Conservation (phyloP, 1,139 yeast genomes). For the Groenewaldozyma sp. region DNA sequence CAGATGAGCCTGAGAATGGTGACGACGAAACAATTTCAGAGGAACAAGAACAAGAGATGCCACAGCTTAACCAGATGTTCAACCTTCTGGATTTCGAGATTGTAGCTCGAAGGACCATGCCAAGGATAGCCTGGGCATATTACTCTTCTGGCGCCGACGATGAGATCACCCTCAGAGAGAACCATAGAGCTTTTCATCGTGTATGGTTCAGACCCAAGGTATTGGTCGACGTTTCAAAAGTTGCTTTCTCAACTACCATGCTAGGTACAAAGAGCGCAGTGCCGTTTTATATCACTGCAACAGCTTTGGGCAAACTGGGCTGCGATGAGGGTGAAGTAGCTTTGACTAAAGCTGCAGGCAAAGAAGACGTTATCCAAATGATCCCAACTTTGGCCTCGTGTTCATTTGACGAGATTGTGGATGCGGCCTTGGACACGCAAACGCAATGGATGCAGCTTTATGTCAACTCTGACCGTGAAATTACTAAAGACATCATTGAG, state of each 20-base stretch:
- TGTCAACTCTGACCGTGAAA: constrained; percentile 61
- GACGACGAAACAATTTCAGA: constrained; percentile 27
- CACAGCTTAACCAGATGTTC: constrained; percentile 58
- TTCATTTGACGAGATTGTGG: constrained; percentile 47
- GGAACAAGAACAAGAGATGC: constrained; percentile 40
- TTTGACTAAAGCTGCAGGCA: constrained; percentile 42
- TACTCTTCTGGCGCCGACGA: constrained; percentile 90
- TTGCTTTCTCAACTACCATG: constrained; percentile 46
- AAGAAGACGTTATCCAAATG: constrained; percentile 44
- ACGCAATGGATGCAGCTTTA: constrained; percentile 89
- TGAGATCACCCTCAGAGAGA: constrained; percentile 80
- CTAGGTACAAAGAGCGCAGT: constrained; percentile 38
- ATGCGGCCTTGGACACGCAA: constrained; percentile 41
- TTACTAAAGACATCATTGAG: constrained; percentile 51
- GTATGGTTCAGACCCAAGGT: constrained; percentile 77
- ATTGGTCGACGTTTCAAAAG: constrained; percentile 58
- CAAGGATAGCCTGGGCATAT: constrained; percentile 82
- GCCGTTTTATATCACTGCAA: constrained; percentile 52
- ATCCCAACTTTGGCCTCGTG: constrained; percentile 48
- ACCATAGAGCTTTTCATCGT: constrained; percentile 80
- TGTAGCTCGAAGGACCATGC: constrained; percentile 69
- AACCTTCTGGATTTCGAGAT: constrained; percentile 75
- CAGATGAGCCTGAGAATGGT: constrained; percentile 18
- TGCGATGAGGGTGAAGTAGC: constrained; percentile 48
- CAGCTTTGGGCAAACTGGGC: constrained; percentile 49